A percentile compares a stretch with the other conserved stretches of the same genome.
phyloP scores from a whole-genome alignment of 495 filamentous ascomycete species.

The Penicillium verhagenii region DNA sequence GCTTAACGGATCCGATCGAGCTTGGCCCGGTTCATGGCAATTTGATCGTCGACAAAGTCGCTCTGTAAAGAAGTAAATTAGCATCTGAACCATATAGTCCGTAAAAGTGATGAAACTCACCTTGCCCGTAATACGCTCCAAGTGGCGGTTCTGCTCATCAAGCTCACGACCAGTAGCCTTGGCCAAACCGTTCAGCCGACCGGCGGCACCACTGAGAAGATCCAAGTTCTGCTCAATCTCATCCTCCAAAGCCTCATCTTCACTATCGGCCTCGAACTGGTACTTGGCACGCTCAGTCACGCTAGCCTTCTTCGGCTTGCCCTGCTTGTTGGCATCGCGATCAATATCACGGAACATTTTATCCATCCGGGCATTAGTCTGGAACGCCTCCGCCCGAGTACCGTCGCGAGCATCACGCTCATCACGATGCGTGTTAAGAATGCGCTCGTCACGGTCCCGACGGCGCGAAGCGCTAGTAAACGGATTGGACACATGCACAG shows the following conservation, averaged over 20 bases:
- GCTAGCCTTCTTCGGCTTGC: conserved; percentile 47
- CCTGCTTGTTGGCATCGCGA: conserved; percentile 34
- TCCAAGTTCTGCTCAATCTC: conserved; percentile 68
- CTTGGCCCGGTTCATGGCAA: conserved; percentile 64
- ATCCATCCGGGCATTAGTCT: conserved; percentile 57
- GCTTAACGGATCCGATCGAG: conserved; percentile 59
- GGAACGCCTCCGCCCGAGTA: conserved; percentile 63
- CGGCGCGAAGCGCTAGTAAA: conserved; percentile 60
- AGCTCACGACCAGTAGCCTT: conserved; percentile 70
- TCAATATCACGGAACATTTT: conserved; percentile 56
- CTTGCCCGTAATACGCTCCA: conserved; percentile 73
- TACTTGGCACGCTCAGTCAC: conserved; percentile 71
- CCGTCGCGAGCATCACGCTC: conserved; percentile 69
- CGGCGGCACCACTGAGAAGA: conserved; percentile 56
- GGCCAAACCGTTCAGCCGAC: conserved; percentile 64
- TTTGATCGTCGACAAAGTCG: conserved; percentile 70
- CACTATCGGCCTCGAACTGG: conserved; percentile 75
- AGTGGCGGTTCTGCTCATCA: conserved; percentile 69
- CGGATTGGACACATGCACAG: conserved; percentile 70
- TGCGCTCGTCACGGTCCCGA: conserved; percentile 57
- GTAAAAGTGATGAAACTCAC: conserved; percentile 34
- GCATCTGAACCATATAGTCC: conserved; percentile 11
- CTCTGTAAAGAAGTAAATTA: conserved; percentile 51
- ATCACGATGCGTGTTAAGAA: conserved; percentile 58
- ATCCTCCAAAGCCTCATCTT: conserved; percentile 74